A percentile compares a stretch with the other conserved stretches of the same genome.
These are phyloP conservation scores for Euphrasia confusa DNA, from an alignment of 257 asterid species.

Conservation along the genomic window DNA sequence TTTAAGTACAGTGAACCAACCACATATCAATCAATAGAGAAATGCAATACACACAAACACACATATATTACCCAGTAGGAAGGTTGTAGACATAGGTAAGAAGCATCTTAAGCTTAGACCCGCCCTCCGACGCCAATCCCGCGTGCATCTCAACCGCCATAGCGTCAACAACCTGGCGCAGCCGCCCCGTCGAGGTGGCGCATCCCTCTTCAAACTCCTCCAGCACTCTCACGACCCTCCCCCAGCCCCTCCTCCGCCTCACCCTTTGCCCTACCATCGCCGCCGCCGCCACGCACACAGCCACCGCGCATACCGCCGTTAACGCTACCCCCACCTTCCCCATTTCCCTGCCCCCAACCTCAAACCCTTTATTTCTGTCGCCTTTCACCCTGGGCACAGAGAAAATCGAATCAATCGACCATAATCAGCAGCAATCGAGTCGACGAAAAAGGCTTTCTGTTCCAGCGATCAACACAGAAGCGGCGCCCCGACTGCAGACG, in stretches of 20 bases:
- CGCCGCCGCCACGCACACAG: constrained; percentile 63
- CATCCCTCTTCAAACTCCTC: constrained; percentile 70
- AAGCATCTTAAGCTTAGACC: constrained; percentile 88
- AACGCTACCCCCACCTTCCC: constrained; percentile 55
- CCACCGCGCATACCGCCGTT: constrained; percentile 72
- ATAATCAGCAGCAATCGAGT: constrained; percentile 13
- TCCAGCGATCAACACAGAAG: constrained; percentile 23
- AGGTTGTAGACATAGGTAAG: constrained; percentile 67
- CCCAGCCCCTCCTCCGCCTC: constrained; percentile 57
- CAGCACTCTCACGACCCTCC: constrained; percentile 48
- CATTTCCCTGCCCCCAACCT: constrained; percentile 30
- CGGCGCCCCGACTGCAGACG: constrained; percentile 17
- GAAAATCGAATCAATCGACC: constrained; percentile 37
- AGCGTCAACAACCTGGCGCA: constrained; percentile 85
- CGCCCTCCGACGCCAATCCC: constrained; percentile 92
- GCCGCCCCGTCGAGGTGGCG: constrained; percentile 64
- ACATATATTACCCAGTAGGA: constrained; percentile 64
- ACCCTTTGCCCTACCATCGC: constrained; percentile 64
- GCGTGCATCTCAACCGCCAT: constrained; percentile 99
- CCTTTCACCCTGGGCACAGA: neutral
- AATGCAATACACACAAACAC: constrained; percentile 22
- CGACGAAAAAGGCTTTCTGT: neutral
- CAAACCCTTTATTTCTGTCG: constrained; percentile 6
- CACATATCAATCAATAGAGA: constrained; percentile 15
- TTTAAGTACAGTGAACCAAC: constrained; percentile 14